Evolutionary conservation across 305 asterid species (phyloP).

Genomic region (Fraxinus angustifolia): DNA sequence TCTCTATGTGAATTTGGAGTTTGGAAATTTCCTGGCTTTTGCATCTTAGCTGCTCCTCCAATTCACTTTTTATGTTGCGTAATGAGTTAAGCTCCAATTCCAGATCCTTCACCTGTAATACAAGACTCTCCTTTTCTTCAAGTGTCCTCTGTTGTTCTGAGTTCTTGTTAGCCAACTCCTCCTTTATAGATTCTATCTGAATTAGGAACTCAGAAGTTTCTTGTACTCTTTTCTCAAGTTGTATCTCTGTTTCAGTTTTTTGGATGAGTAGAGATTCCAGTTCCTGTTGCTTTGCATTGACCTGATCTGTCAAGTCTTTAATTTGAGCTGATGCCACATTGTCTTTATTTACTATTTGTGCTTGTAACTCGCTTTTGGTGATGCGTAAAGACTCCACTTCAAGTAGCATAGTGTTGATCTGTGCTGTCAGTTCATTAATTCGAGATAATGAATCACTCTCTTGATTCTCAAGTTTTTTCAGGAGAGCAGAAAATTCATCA

Average conservation of each 20-base stretch:
- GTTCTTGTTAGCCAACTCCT: slow-evolving; percentile 47
- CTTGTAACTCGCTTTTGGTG: slow-evolving; percentile 54
- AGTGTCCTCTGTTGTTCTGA: slow-evolving; percentile 40
- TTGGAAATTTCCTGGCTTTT: slow-evolving; percentile 43
- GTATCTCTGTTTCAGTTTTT: slow-evolving; percentile 43
- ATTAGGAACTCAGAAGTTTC: slow-evolving; percentile 44
- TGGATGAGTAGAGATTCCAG: slow-evolving; percentile 42
- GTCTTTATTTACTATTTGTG: slow-evolving; percentile 40
- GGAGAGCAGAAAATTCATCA: slow-evolving; percentile 50
- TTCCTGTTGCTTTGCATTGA: slow-evolving; percentile 42
- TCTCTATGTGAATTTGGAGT: slow-evolving; percentile 31
- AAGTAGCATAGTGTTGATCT: slow-evolving; percentile 37
- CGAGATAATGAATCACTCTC: slow-evolving; percentile 49
- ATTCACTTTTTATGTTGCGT: slow-evolving; percentile 25
- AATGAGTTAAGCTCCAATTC: slow-evolving; percentile 44
- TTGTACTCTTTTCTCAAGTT: slow-evolving; percentile 36
- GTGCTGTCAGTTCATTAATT: slow-evolving; percentile 43
- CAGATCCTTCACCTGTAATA: slow-evolving; percentile 38
- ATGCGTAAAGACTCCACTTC: slow-evolving; percentile 50
- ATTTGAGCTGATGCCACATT: slow-evolving; percentile 45
- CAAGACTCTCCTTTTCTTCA: slow-evolving; percentile 53
- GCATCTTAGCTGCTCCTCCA: slow-evolving; percentile 42
- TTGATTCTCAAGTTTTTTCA: slow-evolving; percentile 50
- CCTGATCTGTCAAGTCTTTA: slow-evolving; percentile 41
- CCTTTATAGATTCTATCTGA: slow-evolving; percentile 49